These are phyloP conservation scores for Didymella lethalis DNA, from an alignment of 2,329 filamentous ascomycete genomes.

Conservation along the genomic window DNA sequence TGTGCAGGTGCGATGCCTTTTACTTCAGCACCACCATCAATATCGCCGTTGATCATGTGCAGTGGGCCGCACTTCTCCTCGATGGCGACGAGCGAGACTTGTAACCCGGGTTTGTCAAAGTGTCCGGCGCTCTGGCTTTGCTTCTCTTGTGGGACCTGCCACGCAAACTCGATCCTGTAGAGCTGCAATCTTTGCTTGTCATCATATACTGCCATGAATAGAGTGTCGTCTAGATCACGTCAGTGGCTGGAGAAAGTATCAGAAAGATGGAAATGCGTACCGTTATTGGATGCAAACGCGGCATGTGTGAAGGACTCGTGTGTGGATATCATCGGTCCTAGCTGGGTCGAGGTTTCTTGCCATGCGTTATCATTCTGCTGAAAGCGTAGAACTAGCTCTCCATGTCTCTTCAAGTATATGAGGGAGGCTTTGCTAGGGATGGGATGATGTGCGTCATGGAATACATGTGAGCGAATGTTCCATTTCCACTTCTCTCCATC, in stretches of 20 bases:
- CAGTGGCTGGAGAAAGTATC: background rate
- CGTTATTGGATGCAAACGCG: constrained; percentile 68
- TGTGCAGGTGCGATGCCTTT: constrained; percentile 42
- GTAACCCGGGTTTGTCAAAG: constrained; percentile 50
- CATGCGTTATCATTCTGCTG: constrained; percentile 76
- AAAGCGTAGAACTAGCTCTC: constrained; percentile 77
- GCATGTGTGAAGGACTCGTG: constrained; percentile 55
- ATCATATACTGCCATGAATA: constrained; percentile 73
- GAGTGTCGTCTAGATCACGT: constrained; percentile 50
- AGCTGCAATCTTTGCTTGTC: constrained; percentile 75
- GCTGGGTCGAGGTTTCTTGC: constrained; percentile 74
- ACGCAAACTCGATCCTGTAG: constrained; percentile 76
- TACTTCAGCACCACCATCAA: constrained; percentile 34
- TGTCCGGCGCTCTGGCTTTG: constrained; percentile 57
- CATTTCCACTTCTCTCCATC: constrained; percentile 68
- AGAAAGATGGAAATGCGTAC: constrained; percentile 53
- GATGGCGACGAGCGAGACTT: constrained; percentile 39
- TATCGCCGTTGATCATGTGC: constrained; percentile 33
- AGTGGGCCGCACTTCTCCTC: constrained; percentile 46
- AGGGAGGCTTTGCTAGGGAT: constrained; percentile 75
- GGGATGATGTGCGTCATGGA: constrained; percentile 76
- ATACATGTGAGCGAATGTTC: constrained; percentile 69
- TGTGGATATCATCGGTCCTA: constrained; percentile 75
- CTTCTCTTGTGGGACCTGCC: constrained; percentile 69
- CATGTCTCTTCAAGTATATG: constrained; percentile 77